A percentile compares a stretch with the other conserved stretches of the same genome.
phyloP scores from a whole-genome alignment of 495 filamentous ascomycete species.

The Usnea hakonensis region DNA sequence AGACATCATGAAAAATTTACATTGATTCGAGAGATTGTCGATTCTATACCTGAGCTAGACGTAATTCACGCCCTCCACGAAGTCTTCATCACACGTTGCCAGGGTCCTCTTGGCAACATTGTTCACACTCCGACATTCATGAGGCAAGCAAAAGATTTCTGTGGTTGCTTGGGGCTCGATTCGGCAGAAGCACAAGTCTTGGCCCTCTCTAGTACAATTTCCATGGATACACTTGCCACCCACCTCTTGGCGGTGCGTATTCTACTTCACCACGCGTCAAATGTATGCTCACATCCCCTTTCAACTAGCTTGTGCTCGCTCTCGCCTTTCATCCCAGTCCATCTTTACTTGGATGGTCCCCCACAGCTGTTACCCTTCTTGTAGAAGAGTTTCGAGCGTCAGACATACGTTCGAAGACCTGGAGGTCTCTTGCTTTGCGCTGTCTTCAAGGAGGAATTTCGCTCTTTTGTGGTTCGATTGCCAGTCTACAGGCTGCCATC shows the following conservation, averaged over 20 bases:
- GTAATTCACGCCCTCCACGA: constrained; percentile 22
- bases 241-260: constrained; percentile 10
- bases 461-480: constrained; percentile 30
- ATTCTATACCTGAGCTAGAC: constrained; percentile 19
- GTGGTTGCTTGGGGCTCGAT: constrained; percentile 1
- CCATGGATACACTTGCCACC: constrained; percentile 17
- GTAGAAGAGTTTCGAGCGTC: constrained; percentile 11
- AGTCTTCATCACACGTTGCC: constrained; percentile 28
- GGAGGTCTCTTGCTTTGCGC: constrained; percentile 27
- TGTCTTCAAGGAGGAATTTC: constrained; percentile 26
- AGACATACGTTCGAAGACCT: constrained; percentile 8
- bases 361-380: constrained; percentile 4
- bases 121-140: constrained; percentile 26
- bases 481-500: constrained; percentile 27
- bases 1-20: constrained; percentile 4
- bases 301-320: constrained; percentile 5
- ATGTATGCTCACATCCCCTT: neutral
- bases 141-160: constrained; percentile 13
- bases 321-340: constrained; percentile 14
- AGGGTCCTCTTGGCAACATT: constrained; percentile 26
- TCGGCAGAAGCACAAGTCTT: constrained; percentile 1
- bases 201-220: neutral
- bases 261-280: neutral
- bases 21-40: constrained; percentile 24
- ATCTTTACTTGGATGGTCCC: constrained; percentile 8